Evolutionary conservation across 495 filamentous ascomycete species (phyloP), one percentile per base, ranked within the genome.

Genomic region (Aspergillus coremiiformis): DNA sequence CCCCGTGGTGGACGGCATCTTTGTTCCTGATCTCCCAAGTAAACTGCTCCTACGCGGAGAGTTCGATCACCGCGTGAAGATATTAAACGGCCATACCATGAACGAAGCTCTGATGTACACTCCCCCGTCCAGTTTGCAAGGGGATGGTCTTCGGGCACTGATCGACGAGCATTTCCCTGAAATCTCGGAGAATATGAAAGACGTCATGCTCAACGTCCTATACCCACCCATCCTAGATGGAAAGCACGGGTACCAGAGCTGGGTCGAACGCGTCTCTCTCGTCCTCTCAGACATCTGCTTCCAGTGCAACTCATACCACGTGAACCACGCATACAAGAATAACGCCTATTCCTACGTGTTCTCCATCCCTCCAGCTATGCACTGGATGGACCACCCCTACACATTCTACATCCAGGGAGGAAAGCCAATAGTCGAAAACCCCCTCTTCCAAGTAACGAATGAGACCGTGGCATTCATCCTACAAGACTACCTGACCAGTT

Each of bases 321-420:
- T 76, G 8, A 59, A 64, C 5, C 70, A 79, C 22, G 67, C 72
- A 0, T 82, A 72, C 55, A 49, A 62, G 39, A 41, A 41, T 21
- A 78, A 81, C 57, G 57, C 78, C 1, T 83, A 77, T 57, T 65
- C 72, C 4, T 88, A 87, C 59, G 57, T 75, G 14, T 87, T 87
- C 63, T 75, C 69, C 56, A 68, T 86, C 44, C 72, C 78, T 6
- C 82, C 84, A 0, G 83, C 67, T 4, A 55, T 69, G 0, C 60
- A 76, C 43, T 83, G 83, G 5, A 50, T 77, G 3, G 85, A 85
- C 22, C 76, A 82, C 1, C 68, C 76, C 0, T 84, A 87, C 56
- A 79, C 76, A 0, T 75, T 80, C 7, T 85, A 85, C 37, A 41
- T 41, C 37, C 20, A 41, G 17, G 37, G 17, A 20, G 14, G 8